Base-by-base conservation (phyloP, 164 flowering plant genomes). In the Malania oleifera region DNA sequence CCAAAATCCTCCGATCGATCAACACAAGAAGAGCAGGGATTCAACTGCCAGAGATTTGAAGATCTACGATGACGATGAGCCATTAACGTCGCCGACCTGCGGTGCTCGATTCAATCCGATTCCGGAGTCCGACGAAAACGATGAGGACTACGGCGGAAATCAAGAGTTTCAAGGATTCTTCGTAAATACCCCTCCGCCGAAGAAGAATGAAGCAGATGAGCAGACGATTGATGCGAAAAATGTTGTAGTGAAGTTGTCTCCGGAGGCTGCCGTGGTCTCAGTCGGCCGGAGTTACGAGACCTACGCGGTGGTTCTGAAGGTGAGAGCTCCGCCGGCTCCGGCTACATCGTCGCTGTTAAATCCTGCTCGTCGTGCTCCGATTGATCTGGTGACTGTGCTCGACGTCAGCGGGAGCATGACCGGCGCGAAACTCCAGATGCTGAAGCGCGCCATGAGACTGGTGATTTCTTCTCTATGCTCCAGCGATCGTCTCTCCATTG, bases 351-450 rank as follows among this genome's bases (percentile, higher is more conserved):
- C 61, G 37, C 62, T 17, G 25, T 59, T 73, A 22, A 70, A 66
- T 35, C 67, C 75, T 6, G 38, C 56, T 1, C 70, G 72, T 17
- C 86, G 93, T 1, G 80, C 91, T 1, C 91, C 99, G 47, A 70
- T 90, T 46, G 99, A 93, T 69, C 50, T 93, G 37, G 93, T 90
- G 15, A 62, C 91, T 8, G 89, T 90, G 41, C 69, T 88, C 1
- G 91, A 93, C 55, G 78, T 80, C 15, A 74, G 96, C 67, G 74
- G 76, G 23, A 71, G 75, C 52, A 76, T 80, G 82, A 65, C 64
- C 12, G 74, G 72, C 0, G 72, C 62, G 1, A 81, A 82, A 67
- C 64, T 84, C 12, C 81, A 68, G 47, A 70, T 76, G 80, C 58
- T 85, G 63, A 83, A 80, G 29, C 75, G 83, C 15, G 82, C 91